Evolutionary conservation across 129 eudicot species (phyloP).

Genomic region (Tagetes erecta): DNA sequence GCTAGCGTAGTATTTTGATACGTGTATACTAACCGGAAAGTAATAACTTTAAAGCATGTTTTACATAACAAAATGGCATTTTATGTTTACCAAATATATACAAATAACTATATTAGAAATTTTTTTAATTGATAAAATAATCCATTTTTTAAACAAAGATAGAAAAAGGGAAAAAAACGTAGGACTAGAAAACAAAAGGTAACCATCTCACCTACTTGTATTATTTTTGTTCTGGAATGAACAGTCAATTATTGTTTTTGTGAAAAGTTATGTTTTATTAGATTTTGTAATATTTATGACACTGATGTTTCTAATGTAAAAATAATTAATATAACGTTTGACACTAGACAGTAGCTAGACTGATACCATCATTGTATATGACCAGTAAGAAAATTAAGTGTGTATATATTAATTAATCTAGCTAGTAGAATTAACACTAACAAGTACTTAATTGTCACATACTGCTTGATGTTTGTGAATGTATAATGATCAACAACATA

Average conservation of each 20-base stretch:
- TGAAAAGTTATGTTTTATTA: not conserved
- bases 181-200: not conserved
- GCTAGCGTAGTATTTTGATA: not conserved
- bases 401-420: too few species aligned
- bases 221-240: not conserved
- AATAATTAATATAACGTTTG: not conserved
- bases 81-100: not conserved
- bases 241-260: constrained; percentile 9
- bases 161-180: not conserved
- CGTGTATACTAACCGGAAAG: too few species aligned
- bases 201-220: constrained; percentile 6
- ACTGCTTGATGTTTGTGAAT: too few species aligned
- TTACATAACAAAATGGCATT: not conserved
- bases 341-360: not conserved
- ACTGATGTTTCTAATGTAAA: not conserved
- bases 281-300: not conserved
- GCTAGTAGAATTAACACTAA: too few species aligned
- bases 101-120: too few species aligned
- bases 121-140: not conserved
- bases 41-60: too few species aligned
- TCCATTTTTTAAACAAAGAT: not conserved
- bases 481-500: too few species aligned
- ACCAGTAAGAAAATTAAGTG: too few species aligned
- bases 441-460: too few species aligned
- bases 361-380: too few species aligned